A percentile compares a stretch with the other conserved stretches of the same genome.
These are phyloP conservation scores for Leptodontidium sp. DNA, from an alignment of 2,329 filamentous ascomycete genomes.

Conservation along the genomic window DNA sequence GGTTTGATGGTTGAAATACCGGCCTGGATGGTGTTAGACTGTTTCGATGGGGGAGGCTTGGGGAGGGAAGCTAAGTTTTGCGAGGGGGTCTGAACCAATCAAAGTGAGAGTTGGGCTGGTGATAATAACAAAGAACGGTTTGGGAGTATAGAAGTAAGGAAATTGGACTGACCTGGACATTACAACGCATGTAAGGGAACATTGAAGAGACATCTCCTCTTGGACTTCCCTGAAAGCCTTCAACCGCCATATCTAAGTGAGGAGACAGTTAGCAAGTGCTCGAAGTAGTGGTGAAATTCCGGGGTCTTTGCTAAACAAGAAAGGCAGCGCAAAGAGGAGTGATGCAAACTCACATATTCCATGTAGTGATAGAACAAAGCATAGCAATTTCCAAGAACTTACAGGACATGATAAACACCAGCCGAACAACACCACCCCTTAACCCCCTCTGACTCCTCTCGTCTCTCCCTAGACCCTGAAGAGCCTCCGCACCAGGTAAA, in stretches of 20 bases:
- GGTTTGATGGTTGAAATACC: constrained; percentile 47
- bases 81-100: neutral
- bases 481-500: constrained; percentile 40
- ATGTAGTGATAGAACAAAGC: neutral
- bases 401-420: constrained; percentile 53
- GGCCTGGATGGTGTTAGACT: constrained; percentile 35
- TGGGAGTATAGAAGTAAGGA: neutral
- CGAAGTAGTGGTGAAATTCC: no score
- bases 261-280: constrained; percentile 2
- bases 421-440: constrained; percentile 42
- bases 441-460: constrained; percentile 37
- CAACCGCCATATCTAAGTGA: constrained; percentile 36
- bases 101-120: neutral
- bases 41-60: neutral
- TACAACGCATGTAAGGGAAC: constrained; percentile 49
- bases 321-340: neutral
- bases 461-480: constrained; percentile 37
- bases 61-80: neutral
- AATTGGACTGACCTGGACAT: constrained; percentile 44
- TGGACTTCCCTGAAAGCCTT: constrained; percentile 31
- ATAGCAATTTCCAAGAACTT: constrained; percentile 23
- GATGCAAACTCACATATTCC: constrained; percentile 12
- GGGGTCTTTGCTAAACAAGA: neutral
- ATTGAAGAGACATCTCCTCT: constrained; percentile 38
- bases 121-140: neutral